These are phyloP conservation scores for Cyclocybe cylindracea DNA, from an alignment of 768 basidiomycete genomes.

Conservation along the genomic window DNA sequence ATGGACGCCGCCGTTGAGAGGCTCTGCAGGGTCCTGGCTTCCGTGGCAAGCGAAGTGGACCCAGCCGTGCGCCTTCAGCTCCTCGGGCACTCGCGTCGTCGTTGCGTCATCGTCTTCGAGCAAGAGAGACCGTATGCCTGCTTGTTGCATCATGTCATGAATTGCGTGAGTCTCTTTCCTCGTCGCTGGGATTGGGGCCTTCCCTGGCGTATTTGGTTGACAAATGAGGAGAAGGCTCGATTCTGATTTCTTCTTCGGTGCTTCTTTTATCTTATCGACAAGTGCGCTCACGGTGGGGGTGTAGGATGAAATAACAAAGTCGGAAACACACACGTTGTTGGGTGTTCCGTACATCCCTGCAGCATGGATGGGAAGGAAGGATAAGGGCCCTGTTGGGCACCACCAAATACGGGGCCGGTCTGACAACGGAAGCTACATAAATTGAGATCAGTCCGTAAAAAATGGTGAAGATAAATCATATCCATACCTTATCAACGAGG, in stretches of 20 bases:
- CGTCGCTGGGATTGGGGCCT: conserved; percentile 5
- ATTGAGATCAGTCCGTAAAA: neutral
- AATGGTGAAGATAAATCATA: neutral
- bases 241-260: neutral
- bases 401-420: conserved; percentile 19
- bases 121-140: neutral
- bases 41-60: conserved; percentile 37
- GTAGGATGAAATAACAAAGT: conserved; percentile 20
- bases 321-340: conserved; percentile 2
- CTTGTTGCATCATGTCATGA: neutral
- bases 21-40: conserved; percentile 23
- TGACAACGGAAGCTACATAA: too few relatives aligned
- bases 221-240: conserved; percentile 6
- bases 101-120: conserved; percentile 14
- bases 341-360: conserved; percentile 26
- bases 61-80: conserved; percentile 15
- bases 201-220: conserved; percentile 9
- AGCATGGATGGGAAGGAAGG: conserved; percentile 32
- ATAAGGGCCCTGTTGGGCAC: conserved; percentile 28
- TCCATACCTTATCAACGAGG: too few relatives aligned
- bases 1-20: conserved; percentile 24
- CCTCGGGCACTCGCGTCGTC: conserved; percentile 7
- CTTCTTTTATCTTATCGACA: conserved; percentile 7
- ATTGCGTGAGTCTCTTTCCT: conserved; percentile 4
- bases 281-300: conserved; percentile 13